A percentile compares a stretch with the other conserved stretches of the same genome.
Evolutionary conservation across 257 asterid species (phyloP).

Genomic region (Penstemon newberryi): DNA sequence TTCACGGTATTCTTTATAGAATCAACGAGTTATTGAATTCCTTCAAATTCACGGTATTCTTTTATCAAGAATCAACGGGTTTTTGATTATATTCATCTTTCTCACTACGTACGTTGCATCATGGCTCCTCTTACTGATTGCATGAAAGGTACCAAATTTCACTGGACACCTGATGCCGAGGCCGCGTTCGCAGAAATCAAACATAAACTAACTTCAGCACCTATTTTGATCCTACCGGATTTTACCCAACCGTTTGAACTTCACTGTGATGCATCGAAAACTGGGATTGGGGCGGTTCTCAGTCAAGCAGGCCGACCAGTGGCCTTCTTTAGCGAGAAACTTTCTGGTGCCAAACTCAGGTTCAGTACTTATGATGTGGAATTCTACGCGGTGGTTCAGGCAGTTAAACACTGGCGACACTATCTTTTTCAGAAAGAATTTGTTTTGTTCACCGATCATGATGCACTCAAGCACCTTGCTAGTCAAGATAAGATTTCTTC

Average conservation of each 20-base stretch:
- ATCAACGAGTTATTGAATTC: too few relatives aligned
- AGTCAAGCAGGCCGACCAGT: not conserved
- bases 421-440: not conserved
- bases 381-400: not conserved
- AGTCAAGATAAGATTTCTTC: too few relatives aligned
- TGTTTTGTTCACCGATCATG: not conserved
- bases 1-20: too few relatives aligned
- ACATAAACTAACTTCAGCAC: not conserved
- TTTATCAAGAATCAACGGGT: too few relatives aligned
- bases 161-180: too few relatives aligned
- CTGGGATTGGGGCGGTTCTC: not conserved
- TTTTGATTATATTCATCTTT: too few relatives aligned
- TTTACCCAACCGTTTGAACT: not conserved
- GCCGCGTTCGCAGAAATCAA: too few relatives aligned
- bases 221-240: not conserved
- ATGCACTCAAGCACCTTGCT: not conserved
- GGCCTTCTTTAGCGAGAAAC: not conserved
- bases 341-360: too few relatives aligned
- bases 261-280: not conserved
- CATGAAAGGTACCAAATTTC: too few relatives aligned
- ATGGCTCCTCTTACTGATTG: too few relatives aligned
- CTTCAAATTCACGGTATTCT: too few relatives aligned
- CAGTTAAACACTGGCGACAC: not conserved
- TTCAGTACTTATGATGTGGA: not conserved
- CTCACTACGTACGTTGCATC: too few relatives aligned